These are phyloP conservation scores for Caloboletus inedulis DNA, from an alignment of 1,284 basidiomycete genomes.

Conservation along the genomic window DNA sequence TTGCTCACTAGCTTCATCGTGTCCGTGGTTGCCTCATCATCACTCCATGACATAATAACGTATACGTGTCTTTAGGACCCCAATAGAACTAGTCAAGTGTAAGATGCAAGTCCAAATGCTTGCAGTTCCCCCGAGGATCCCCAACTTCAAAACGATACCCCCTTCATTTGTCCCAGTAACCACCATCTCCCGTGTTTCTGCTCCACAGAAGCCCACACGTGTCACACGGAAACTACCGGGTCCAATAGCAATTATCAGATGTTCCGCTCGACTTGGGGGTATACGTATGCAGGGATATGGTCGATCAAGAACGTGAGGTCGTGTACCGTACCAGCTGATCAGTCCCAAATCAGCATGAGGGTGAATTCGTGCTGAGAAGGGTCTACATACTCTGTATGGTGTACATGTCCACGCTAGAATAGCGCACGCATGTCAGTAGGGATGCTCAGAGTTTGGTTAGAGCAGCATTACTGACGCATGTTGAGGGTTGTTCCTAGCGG, in stretches of 20 bases:
- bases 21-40: conserved; percentile 41
- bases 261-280: conserved; percentile 62
- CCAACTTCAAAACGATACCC: conserved; percentile 18
- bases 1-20: conserved; percentile 78
- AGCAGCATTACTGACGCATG: conserved; percentile 56
- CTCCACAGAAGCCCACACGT: conserved; percentile 16
- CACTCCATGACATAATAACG: neutral
- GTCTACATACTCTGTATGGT: conserved; percentile 55
- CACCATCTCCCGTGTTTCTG: conserved; percentile 24
- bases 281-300: conserved; percentile 75
- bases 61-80: conserved; percentile 53
- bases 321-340: conserved; percentile 63
- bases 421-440: conserved; percentile 3
- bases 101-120: conserved; percentile 92
- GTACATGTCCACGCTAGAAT: conserved; percentile 72
- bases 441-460: neutral
- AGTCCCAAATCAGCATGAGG: conserved; percentile 6
- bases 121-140: conserved; percentile 18
- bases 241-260: conserved; percentile 70
- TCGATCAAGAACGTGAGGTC: conserved; percentile 83
- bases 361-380: neutral
- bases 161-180: conserved; percentile 23
- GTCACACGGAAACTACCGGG: conserved; percentile 46
- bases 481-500: conserved; percentile 47
- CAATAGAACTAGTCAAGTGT: conserved; percentile 90